These are phyloP conservation scores for Fusarium irregulare DNA, from an alignment of 2,329 filamentous ascomycete genomes.

Conservation along the genomic window DNA sequence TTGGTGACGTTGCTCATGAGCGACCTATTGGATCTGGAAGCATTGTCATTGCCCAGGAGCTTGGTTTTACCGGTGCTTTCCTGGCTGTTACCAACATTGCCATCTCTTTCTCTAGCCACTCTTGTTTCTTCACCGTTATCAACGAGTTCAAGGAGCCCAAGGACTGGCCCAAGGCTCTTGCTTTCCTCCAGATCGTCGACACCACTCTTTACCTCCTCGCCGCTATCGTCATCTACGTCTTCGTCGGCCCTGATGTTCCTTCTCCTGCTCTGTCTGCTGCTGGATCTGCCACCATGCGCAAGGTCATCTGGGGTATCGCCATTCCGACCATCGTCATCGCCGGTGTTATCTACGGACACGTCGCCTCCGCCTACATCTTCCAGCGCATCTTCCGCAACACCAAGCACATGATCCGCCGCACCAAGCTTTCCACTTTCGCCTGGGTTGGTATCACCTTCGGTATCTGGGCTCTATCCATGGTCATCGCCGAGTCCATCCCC, in stretches of 20 bases:
- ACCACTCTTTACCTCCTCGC: constrained; percentile 72
- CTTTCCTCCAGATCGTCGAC: constrained; percentile 69
- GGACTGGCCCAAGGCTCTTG: constrained; percentile 52
- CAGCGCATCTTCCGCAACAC: constrained; percentile 70
- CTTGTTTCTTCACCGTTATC: constrained; percentile 76
- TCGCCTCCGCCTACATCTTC: constrained; percentile 75
- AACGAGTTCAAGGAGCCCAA: constrained; percentile 70
- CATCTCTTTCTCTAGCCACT: constrained; percentile 72
- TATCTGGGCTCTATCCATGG: constrained; percentile 71
- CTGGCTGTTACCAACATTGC: constrained; percentile 72
- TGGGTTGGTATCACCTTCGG: constrained; percentile 69
- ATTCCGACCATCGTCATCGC: constrained; percentile 74
- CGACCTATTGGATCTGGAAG: constrained; percentile 51
- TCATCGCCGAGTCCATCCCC: constrained; percentile 77
- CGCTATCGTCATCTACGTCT: constrained; percentile 75
- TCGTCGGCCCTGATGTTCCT: constrained; percentile 68
- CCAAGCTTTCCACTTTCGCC: constrained; percentile 60
- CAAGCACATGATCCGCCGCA: constrained; percentile 64
- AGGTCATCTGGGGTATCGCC: constrained; percentile 75
- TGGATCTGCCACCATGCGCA: constrained; percentile 62
- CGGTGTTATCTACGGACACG: constrained; percentile 76
- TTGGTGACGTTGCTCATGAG: constrained; percentile 68
- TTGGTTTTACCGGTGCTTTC: constrained; percentile 65
- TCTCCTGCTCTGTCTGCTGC: constrained; percentile 75
- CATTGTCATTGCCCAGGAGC: constrained; percentile 51